Conservation (phyloP, 148 eudicot species). For the Vaccinium darrowii region DNA sequence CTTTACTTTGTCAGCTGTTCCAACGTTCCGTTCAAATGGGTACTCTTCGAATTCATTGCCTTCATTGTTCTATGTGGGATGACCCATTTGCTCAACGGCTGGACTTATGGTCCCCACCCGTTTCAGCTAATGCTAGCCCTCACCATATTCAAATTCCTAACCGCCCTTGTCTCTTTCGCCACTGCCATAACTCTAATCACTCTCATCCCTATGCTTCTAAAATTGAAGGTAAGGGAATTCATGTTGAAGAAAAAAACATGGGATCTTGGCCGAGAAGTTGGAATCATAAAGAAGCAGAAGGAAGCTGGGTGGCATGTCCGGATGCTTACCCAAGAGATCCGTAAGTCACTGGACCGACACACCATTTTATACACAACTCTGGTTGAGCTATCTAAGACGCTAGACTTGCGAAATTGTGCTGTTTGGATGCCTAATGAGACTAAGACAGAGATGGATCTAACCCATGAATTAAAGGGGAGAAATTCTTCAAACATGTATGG, state of each 20-base stretch:
- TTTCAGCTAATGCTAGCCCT: constrained; percentile 74
- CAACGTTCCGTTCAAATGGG: constrained; percentile 89
- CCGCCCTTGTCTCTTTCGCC: constrained; percentile 85
- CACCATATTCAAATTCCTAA: constrained; percentile 71
- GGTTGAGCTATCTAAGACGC: constrained; percentile 73
- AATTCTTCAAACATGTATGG: constrained; percentile 19
- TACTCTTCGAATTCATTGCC: constrained; percentile 72
- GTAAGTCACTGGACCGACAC: constrained; percentile 84
- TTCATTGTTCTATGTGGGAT: constrained; percentile 97
- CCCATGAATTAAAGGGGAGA: constrained; percentile 56
- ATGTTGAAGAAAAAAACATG: constrained; percentile 75
- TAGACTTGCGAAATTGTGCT: constrained; percentile 76
- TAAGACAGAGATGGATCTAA: constrained; percentile 61
- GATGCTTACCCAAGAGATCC: constrained; percentile 87
- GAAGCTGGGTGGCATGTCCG: constrained; percentile 86
- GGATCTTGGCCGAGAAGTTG: constrained; percentile 84
- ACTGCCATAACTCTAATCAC: constrained; percentile 84
- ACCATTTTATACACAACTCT: constrained; percentile 72
- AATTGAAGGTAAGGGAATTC: constrained; percentile 82
- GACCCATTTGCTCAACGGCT: constrained; percentile 87
- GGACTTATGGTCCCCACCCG: constrained; percentile 81
- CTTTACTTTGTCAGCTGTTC: constrained; percentile 87
- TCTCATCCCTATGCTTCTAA: constrained; percentile 75
- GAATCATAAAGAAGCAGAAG: constrained; percentile 63
- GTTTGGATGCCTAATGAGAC: constrained; percentile 93